A percentile compares a stretch with the other conserved stretches of the same genome.
phyloP scores from a whole-genome alignment of 768 basidiomycete species.

The Cystofilobasidium capitatum region DNA sequence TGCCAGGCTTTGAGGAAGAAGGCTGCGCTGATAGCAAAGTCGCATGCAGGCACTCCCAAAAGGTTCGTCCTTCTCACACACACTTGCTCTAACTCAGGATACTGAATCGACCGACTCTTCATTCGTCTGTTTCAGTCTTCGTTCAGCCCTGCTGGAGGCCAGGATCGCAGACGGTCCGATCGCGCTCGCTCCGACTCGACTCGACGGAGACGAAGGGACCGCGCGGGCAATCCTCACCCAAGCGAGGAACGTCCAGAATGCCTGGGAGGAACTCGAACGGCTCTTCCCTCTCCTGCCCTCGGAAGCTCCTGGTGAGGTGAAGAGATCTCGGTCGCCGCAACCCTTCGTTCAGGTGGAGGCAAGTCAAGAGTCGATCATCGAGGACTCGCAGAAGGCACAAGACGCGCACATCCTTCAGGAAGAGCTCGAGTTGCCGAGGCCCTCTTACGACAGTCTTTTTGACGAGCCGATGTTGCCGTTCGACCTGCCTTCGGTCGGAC shows the following conservation, averaged over 20 bases:
- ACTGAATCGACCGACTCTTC: too few relatives aligned
- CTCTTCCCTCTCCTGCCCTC: not conserved
- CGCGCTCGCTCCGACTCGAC: not conserved
- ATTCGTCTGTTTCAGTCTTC: not conserved
- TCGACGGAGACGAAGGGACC: not conserved
- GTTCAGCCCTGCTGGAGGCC: not conserved
- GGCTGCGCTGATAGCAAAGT: not conserved
- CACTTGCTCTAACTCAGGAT: too few relatives aligned
- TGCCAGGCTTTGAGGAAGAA: not conserved
- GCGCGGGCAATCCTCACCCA: not conserved
- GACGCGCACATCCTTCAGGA: too few relatives aligned
- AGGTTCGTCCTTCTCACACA: not conserved
- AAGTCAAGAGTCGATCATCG: not conserved
- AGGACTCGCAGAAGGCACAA: slow-evolving; percentile 2
- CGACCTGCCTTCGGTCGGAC: too few relatives aligned
- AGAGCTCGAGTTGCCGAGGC: too few relatives aligned
- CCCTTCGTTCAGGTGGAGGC: not conserved
- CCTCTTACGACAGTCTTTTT: too few relatives aligned
- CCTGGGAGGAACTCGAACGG: not conserved
- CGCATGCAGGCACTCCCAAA: slow-evolving; percentile 1
- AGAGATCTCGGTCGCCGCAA: not conserved
- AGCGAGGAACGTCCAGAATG: not conserved
- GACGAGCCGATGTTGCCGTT: too few relatives aligned
- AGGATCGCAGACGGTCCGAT: not conserved
- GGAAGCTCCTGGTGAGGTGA: not conserved